Conservation (phyloP, 805 yeast genomes). For the Candida maesae region DNA sequence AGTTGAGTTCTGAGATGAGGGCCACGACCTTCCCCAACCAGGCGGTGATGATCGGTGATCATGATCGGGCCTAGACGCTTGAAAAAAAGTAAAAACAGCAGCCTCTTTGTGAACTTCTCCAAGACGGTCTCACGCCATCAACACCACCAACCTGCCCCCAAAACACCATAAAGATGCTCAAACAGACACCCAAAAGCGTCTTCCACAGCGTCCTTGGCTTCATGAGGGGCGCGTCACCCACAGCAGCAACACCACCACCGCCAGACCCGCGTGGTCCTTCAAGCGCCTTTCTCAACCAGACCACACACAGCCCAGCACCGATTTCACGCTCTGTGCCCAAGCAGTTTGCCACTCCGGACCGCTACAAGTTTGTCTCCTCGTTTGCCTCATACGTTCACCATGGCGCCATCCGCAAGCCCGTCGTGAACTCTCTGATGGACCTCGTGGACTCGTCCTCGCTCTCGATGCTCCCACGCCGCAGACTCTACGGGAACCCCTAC, state of each 20-base stretch:
- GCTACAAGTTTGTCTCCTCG: constrained; percentile 40
- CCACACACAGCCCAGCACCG: background rate
- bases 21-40: background rate
- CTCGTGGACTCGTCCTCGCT: constrained; percentile 45
- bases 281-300: constrained; percentile 6
- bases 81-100: background rate
- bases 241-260: constrained; percentile 2
- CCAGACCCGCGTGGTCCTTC: constrained; percentile 13
- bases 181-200: background rate
- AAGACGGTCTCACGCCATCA: background rate
- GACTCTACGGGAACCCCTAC: constrained; percentile 49
- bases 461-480: constrained; percentile 44
- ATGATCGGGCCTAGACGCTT: background rate
- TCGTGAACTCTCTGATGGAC: constrained; percentile 46
- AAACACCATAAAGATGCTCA: background rate
- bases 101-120: too few relatives aligned
- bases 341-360: constrained; percentile 28
- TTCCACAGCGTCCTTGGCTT: constrained; percentile 7
- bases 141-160: too few relatives aligned
- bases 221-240: constrained; percentile 1
- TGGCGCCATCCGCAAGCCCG: constrained; percentile 35
- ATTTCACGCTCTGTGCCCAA: constrained; percentile 6
- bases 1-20: too few relatives aligned
- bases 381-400: constrained; percentile 48
- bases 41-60: background rate